Percentiles rank a stretch among this genome's conserved stretches.
phyloP scores from a whole-genome alignment of 306 rosid species.

The Dryas alaskensis region DNA sequence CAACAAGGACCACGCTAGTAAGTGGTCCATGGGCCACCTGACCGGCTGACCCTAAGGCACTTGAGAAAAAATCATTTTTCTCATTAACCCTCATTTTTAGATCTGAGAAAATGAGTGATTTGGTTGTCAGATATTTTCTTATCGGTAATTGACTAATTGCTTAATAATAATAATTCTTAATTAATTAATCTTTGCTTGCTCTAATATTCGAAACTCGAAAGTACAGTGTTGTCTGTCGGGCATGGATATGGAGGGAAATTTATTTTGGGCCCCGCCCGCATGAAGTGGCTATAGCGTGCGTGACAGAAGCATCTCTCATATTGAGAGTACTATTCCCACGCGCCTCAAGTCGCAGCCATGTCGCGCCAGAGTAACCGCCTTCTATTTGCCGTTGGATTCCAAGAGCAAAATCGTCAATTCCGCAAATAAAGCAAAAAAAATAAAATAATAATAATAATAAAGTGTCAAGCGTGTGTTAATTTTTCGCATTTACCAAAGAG shows the following conservation, averaged over 20 bases:
- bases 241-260: conserved; percentile 31
- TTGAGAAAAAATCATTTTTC: not conserved
- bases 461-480: conserved; percentile 16
- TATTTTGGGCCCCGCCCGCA: conserved; percentile 22
- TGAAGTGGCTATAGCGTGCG: conserved; percentile 21
- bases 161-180: not conserved
- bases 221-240: not conserved
- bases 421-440: not conserved
- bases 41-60: not conserved
- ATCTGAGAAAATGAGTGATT: not conserved
- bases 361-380: not conserved
- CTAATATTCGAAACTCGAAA: not conserved
- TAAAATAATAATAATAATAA: not conserved
- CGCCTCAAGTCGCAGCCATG: not conserved
- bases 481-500: conserved; percentile 43
- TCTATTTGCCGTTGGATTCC: not conserved
- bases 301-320: conserved; percentile 28
- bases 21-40: conserved; percentile 9
- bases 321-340: not conserved
- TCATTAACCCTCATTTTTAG: not conserved
- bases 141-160: not conserved
- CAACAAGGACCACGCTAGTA: not conserved
- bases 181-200: not conserved
- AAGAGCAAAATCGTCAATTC: not conserved
- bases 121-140: not conserved